Evolutionary conservation across 305 asterid species (phyloP).

Genomic region (Vinca major): DNA sequence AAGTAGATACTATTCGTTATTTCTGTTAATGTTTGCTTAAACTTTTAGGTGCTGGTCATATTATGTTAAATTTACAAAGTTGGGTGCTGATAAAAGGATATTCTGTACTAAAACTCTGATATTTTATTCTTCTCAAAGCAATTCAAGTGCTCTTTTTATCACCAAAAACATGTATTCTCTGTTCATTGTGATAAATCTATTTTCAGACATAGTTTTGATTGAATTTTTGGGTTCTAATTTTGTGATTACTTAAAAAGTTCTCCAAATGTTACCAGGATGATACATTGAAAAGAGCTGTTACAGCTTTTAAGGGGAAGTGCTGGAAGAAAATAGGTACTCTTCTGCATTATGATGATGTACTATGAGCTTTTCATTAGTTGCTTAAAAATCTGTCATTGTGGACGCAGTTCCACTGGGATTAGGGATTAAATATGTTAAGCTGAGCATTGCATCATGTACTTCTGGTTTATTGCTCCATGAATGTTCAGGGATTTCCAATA

Average conservation of each 20-base stretch:
- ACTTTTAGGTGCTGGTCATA: not conserved
- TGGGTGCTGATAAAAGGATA: not conserved
- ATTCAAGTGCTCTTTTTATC: not conserved
- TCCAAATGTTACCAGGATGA: slow-evolving; percentile 46
- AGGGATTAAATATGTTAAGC: no score
- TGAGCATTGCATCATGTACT: not conserved
- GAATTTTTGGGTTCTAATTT: not conserved
- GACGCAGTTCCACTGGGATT: no score
- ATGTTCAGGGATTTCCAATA: not conserved
- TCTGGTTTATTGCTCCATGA: not conserved
- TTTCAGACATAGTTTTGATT: not conserved
- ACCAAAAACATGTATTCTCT: no score
- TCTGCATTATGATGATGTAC: not conserved
- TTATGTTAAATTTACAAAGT: not conserved
- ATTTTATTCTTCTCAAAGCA: not conserved
- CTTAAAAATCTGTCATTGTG: no score
- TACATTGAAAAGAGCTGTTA: slow-evolving; percentile 70
- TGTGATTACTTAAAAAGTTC: not conserved
- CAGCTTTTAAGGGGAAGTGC: slow-evolving; percentile 68
- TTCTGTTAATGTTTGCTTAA: not conserved
- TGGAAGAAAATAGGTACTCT: slow-evolving; percentile 97
- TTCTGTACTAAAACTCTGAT: not conserved
- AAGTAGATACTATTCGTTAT: not conserved
- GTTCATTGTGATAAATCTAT: not conserved
- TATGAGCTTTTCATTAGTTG: no score